Conservation (phyloP, 805 yeast genomes). For the Kodamaea restingae region DNA sequence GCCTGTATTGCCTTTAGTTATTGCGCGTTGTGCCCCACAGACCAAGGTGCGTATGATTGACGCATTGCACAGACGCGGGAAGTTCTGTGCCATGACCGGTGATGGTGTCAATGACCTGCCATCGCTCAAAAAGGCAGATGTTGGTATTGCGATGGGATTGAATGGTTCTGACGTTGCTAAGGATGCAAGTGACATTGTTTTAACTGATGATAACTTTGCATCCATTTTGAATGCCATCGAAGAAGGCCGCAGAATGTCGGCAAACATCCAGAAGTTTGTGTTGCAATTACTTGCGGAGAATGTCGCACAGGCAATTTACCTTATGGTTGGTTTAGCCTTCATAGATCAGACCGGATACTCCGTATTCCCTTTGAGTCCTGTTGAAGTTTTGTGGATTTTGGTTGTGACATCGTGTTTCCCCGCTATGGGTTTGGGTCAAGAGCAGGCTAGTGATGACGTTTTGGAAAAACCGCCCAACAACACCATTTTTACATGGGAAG, state of each 20-base stretch:
- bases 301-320: constrained; percentile 58
- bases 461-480: constrained; percentile 64
- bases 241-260: constrained; percentile 77
- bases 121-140: constrained; percentile 69
- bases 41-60: constrained; percentile 41
- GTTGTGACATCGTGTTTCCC: constrained; percentile 80
- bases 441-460: constrained; percentile 58
- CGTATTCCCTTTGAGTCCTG: constrained; percentile 76
- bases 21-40: constrained; percentile 40
- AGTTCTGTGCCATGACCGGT: constrained; percentile 40
- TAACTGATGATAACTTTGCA: constrained; percentile 70
- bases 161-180: constrained; percentile 84
- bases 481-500: constrained; percentile 62
- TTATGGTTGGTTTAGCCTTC: constrained; percentile 71
- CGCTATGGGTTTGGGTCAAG: constrained; percentile 78
- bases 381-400: constrained; percentile 75
- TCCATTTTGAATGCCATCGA: constrained; percentile 74
- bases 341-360: constrained; percentile 59
- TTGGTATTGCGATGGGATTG: constrained; percentile 78
- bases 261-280: constrained; percentile 74
- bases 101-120: constrained; percentile 86
- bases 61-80: constrained; percentile 35
- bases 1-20: constrained; percentile 38
- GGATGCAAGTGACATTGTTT: constrained; percentile 73
- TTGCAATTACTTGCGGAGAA: constrained; percentile 69